Evolutionary conservation across 257 asterid genomes (phyloP).

Genomic region (Phtheirospermum japonicum): DNA sequence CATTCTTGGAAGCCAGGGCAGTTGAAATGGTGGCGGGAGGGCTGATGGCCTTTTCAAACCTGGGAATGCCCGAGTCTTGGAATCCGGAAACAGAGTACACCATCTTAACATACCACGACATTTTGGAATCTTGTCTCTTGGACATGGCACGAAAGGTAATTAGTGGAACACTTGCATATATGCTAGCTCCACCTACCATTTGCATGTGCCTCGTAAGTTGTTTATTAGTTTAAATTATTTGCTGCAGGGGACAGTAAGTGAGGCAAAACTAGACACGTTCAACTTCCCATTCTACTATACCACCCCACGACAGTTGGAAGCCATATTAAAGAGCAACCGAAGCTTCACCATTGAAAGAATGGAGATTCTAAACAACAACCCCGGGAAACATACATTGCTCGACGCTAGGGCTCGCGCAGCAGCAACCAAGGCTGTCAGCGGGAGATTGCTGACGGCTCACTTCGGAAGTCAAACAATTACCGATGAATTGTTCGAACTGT

Average conservation of each 20-base stretch:
- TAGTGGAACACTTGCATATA: too few relatives aligned
- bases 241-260: constrained; percentile 40
- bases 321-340: constrained; percentile 29
- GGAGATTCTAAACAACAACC: background rate
- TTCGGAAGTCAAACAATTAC: too few relatives aligned
- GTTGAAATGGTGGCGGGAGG: constrained; percentile 46
- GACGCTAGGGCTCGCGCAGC: too few relatives aligned
- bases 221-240: too few relatives aligned
- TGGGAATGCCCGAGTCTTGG: constrained; percentile 33
- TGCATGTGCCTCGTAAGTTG: too few relatives aligned
- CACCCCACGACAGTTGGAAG: constrained; percentile 39
- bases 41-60: constrained; percentile 45
- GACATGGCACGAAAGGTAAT: too few relatives aligned
- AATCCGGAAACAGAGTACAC: constrained; percentile 23
- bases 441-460: too few relatives aligned
- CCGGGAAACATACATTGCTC: too few relatives aligned
- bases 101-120: too few relatives aligned
- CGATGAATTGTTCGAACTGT: too few relatives aligned
- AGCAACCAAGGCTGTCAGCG: too few relatives aligned
- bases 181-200: too few relatives aligned
- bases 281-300: constrained; percentile 48
- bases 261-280: constrained; percentile 45
- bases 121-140: constrained; percentile 39
- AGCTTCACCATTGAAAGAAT: constrained; percentile 24
- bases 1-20: constrained; percentile 49